A percentile compares a stretch with the other conserved stretches of the same genome.
Conservation (phyloP, 1,284 basidiomycete species). For the Rhodotorula sp. region DNA sequence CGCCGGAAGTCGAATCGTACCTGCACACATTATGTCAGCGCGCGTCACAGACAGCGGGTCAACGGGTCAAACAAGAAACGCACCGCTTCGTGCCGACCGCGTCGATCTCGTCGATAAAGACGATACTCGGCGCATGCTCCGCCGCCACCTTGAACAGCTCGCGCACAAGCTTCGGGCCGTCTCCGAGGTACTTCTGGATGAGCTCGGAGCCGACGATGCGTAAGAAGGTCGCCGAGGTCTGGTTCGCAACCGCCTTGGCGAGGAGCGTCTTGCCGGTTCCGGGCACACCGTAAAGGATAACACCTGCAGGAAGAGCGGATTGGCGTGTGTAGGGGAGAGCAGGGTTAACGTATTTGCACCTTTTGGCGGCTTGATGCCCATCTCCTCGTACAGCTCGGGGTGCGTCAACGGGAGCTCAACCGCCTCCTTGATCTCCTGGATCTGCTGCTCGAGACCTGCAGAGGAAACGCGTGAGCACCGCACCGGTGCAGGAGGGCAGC, state of each 20-base stretch:
- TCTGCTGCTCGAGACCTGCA: conserved; percentile 76
- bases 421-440: conserved; percentile 99
- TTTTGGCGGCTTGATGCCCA: conserved; percentile 98
- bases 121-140: conserved; percentile 55
- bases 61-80: neutral
- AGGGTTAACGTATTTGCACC: conserved; percentile 13
- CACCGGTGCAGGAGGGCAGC: neutral
- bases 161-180: conserved; percentile 62
- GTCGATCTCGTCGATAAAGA: conserved; percentile 57
- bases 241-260: conserved; percentile 97
- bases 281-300: conserved; percentile 97
- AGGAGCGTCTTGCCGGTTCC: conserved; percentile 98
- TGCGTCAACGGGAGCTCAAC: conserved; percentile 97
- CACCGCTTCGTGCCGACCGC: conserved; percentile 55
- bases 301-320: conserved; percentile 59
- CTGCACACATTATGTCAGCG: conserved; percentile 20
- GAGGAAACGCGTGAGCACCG: neutral
- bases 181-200: conserved; percentile 98
- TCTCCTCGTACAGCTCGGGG: conserved; percentile 98
- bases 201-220: conserved; percentile 97
- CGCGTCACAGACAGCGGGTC: neutral
- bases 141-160: conserved; percentile 56
- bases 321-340: neutral
- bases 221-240: conserved; percentile 97
- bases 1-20: conserved; percentile 56